phyloP scores from a whole-genome alignment of 257 asterid species.

The Nemophila menziesii region DNA sequence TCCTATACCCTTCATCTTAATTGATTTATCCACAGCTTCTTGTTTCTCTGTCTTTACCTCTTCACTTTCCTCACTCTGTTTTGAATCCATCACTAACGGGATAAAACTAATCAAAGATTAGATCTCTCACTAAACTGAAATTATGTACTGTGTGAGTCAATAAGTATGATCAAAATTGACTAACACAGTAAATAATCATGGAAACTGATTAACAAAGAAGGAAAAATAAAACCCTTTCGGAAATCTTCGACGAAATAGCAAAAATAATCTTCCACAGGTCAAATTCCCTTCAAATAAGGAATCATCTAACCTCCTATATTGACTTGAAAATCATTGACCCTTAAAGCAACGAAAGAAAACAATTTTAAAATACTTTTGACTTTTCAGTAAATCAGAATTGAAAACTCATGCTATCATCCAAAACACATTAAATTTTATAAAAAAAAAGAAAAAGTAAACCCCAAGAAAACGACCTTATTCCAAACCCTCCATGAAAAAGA shows the following conservation, averaged over 20 bases:
- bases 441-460: conserved; percentile 14
- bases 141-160: background rate
- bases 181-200: conserved; percentile 16
- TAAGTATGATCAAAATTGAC: conserved; percentile 8
- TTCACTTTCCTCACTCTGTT: conserved; percentile 23
- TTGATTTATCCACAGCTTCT: too few relatives aligned
- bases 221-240: background rate
- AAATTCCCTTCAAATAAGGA: conserved; percentile 1
- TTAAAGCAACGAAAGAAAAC: conserved; percentile 4
- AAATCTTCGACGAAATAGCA: background rate
- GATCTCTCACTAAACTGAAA: background rate
- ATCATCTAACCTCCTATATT: conserved; percentile 6
- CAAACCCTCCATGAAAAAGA: conserved; percentile 10
- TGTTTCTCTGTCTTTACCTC: conserved; percentile 19
- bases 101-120: conserved; percentile 2
- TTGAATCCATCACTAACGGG: conserved; percentile 40
- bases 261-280: conserved; percentile 12
- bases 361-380: conserved; percentile 11
- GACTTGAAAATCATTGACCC: conserved; percentile 8
- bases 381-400: conserved; percentile 33
- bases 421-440: conserved; percentile 11
- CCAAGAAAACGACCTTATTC: conserved; percentile 31
- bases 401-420: conserved; percentile 17
- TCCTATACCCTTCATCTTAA: conserved; percentile 35
- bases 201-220: conserved; percentile 5